Conservation (phyloP, 2,329 filamentous ascomycete genomes). For the Pestalotiopsis sp. region DNA sequence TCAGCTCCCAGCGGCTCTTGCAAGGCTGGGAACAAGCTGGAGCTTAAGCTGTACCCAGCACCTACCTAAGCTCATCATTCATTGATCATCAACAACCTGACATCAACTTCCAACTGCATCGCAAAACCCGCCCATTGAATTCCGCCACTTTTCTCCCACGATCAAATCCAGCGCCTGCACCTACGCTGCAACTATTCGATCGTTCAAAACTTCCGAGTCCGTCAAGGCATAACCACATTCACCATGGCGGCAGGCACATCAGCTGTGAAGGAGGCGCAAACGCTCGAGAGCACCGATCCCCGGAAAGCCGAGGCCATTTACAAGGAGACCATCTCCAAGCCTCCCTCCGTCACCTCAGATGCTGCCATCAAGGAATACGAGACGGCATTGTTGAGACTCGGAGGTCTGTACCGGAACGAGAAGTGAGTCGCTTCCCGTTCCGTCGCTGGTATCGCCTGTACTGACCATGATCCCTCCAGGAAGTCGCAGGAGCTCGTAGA, state of each 20-base stretch:
- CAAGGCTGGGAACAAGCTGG: conserved; percentile 13
- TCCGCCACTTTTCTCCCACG: background rate
- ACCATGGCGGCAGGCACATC: conserved; percentile 33
- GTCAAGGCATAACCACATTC: background rate
- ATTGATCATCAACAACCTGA: background rate
- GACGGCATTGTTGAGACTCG: conserved; percentile 81
- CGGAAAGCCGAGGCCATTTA: conserved; percentile 84
- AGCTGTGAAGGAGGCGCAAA: conserved; percentile 82
- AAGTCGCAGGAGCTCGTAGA: conserved; percentile 84
- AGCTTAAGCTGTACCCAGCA: background rate
- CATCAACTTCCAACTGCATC: background rate
- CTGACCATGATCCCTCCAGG: conserved; percentile 42
- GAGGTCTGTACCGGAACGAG: conserved; percentile 90
- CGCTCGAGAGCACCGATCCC: conserved; percentile 78
- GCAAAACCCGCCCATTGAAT: background rate
- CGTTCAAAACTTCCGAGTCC: background rate
- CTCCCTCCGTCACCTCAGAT: conserved; percentile 81
- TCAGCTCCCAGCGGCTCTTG: conserved; percentile 10
- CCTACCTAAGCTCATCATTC: background rate
- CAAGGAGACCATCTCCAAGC: conserved; percentile 85
- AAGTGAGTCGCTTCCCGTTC: conserved; percentile 58
- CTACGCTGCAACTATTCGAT: background rate
- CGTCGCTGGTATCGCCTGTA: conserved; percentile 1
- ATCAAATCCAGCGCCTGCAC: background rate
- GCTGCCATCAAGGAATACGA: conserved; percentile 91